Evolutionary conservation across 2,329 filamentous ascomycete species (phyloP), one percentile per base, ranked within the genome.

Genomic region (Colletotrichum eleusines): DNA sequence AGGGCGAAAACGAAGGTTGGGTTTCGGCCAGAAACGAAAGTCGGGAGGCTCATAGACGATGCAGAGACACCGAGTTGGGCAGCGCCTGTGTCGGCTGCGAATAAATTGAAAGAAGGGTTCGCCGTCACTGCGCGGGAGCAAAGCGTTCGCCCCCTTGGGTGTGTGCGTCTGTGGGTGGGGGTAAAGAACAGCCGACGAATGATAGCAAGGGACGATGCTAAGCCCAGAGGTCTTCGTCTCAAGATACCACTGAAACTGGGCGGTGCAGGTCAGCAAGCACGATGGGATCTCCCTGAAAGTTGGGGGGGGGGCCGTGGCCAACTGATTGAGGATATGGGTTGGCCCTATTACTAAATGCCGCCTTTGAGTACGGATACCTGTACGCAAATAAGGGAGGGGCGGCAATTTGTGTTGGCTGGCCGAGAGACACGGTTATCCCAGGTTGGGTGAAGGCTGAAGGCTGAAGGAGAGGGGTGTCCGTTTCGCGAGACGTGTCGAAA

Each of bases 181-280:
- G 54, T 66, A 57, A 66, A 40, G 44, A 50, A 40, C 46, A 33
- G 42, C 35, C 55, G 59, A 60, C 53, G 62, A 70, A 66, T 67
- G 59, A 51, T 40, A 62, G 69, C 58, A 46, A 12, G 23, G 58
- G 57, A 54, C 58, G 35, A 61, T 50, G 40, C 40, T 51, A 66
- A 68, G 48, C 69, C 58, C 63, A 67, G 63, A 54, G 40, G 57
- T 59, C 63, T 60, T 60, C 63, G 72, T 73, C 70, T 71, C 72
- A 63, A 66, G 66, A 63, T 63, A 54, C 51, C 66, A 57, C 62
- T 72, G 72, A 73, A 62, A 72, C 70, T 71, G 72, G 72, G 72
- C 72, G 61, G 72, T 73, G 72, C 72, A 73, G 28, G 66, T 66
- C 66, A 55, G 60, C 55, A 53, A 60, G 60, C 48, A 63, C 40